phyloP scores from a whole-genome alignment of 2,329 filamentous ascomycete genomes.

The Colletotrichum musicola region DNA sequence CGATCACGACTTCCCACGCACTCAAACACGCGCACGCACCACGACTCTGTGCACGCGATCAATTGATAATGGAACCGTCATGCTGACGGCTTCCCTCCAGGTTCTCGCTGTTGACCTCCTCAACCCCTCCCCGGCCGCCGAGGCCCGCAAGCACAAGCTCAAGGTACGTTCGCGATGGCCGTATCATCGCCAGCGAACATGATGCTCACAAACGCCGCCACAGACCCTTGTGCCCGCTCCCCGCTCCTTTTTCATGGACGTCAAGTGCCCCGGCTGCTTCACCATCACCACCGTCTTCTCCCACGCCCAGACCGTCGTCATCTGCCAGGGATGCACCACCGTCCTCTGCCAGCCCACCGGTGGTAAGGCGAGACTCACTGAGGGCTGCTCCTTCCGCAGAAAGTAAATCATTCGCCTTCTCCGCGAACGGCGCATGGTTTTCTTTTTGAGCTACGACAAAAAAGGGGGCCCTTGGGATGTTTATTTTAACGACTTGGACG shows the following conservation, averaged over 20 bases:
- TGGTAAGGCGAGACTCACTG: conserved; percentile 98
- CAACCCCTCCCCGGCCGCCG: conserved; percentile 97
- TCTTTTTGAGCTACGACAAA: conserved; percentile 46
- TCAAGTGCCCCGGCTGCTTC: conserved; percentile 99
- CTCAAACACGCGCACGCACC: conserved; percentile 1
- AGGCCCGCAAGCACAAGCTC: conserved; percentile 99
- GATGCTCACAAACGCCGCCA: conserved; percentile 39
- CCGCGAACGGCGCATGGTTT: conserved; percentile 55
- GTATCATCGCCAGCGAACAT: neutral
- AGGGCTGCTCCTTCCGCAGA: conserved; percentile 99
- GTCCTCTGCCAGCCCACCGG: conserved; percentile 99
- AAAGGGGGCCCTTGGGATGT: conserved; percentile 52
- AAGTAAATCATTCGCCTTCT: conserved; percentile 80
- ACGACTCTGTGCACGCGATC: conserved; percentile 29
- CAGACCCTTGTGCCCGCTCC: conserved; percentile 94
- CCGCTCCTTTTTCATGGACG: conserved; percentile 99
- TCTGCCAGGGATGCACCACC: conserved; percentile 99
- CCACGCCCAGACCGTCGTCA: conserved; percentile 99
- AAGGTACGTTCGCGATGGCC: conserved; percentile 75
- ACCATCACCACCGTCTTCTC: conserved; percentile 99
- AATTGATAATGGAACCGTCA: conserved; percentile 39
- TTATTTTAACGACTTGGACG: conserved; percentile 60
- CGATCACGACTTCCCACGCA: neutral
- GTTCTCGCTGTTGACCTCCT: conserved; percentile 99
- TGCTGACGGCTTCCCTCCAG: conserved; percentile 62